Evolutionary conservation across 345 rosid species (phyloP), one percentile per base, ranked within the genome.

Genomic region (Atalantia buxifolia): DNA sequence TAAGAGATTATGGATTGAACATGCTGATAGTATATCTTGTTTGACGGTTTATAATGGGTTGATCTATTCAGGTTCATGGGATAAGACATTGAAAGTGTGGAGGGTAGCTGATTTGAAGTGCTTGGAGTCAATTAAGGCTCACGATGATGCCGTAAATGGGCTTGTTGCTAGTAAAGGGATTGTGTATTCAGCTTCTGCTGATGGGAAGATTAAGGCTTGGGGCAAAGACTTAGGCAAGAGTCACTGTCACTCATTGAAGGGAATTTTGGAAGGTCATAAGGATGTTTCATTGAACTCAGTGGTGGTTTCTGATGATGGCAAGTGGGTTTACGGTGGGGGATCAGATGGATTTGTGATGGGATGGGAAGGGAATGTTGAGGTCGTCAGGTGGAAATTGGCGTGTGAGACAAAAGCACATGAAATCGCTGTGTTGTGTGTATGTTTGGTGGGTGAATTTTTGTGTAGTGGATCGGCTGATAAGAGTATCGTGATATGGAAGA

Each of bases 1-100:
- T 27, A 94, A 90, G 82, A 81, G 79, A 36, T 80, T 92, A 9
- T 92, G 97, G 98, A 86, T 92, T 21, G 98, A 92, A 69, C 98
- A 96, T 38, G 89, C 92, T 0, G 99, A 94, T 27, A 95, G 97
- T 13, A 96, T 97, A 56, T 97, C 99, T 1, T 92, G 98, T 83
- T 84, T 97, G 77, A 85, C 97, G 1, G 88, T 91, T 3, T 85
- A 69, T 71, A 83, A 87, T 9, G 94, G 93, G 42, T 75, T 88
- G 60, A 84, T 97, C 63, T 97, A 94, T 81, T 92, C 99, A 0
- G 94, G 97, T 1, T 94, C 98, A 0, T 93, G 99, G 99, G 98
- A 97, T 69, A 97, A 92, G 83, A 92, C 98, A 10, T 90, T 97
- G 6, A 97, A 97, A 81, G 95, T 92, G 8, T 97, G 98, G 99